Conservation (phyloP, 257 asterid genomes). For the Leptodermis oblonga region DNA sequence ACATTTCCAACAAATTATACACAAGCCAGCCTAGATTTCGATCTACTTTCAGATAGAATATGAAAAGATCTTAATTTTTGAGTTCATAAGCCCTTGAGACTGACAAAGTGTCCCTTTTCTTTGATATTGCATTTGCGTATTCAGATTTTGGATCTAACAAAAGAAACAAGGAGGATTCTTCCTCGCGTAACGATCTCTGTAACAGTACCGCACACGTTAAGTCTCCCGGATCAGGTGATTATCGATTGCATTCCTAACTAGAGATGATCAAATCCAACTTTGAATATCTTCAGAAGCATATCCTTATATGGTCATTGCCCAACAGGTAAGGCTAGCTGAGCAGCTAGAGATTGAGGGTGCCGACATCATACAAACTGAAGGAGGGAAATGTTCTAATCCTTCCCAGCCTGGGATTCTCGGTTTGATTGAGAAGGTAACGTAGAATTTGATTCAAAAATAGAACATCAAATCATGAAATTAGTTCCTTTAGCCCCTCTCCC, state of each 20-base stretch:
- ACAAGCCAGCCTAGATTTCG: not conserved
- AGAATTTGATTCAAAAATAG: no score
- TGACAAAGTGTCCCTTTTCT: not conserved
- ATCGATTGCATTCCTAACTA: not conserved
- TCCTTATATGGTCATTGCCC: not conserved
- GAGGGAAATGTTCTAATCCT: slow-evolving; percentile 76
- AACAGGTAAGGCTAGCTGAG: slow-evolving; percentile 77
- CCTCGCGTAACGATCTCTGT: slow-evolving; percentile 67
- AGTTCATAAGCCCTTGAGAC: not conserved
- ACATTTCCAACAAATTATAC: not conserved
- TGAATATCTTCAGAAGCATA: not conserved
- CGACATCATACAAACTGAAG: slow-evolving; percentile 88
- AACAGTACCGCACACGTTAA: slow-evolving; percentile 83
- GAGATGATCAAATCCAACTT: not conserved
- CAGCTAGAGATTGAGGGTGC: slow-evolving; percentile 73
- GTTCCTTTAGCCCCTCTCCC: no score
- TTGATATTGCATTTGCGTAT: slow-evolving; percentile 3
- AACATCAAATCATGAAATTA: no score
- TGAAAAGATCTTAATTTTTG: not conserved
- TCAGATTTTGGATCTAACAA: slow-evolving; percentile 65
- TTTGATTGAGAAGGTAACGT: slow-evolving; percentile 68
- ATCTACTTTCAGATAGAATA: not conserved
- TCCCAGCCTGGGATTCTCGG: slow-evolving; percentile 80
- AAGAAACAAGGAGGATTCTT: slow-evolving; percentile 65
- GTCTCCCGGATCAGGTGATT: slow-evolving; percentile 95